Percentiles rank a stretch among this genome's conserved stretches.
Conservation (phyloP, 2,329 filamentous ascomycete genomes). For the Stromatinia cepivora region DNA sequence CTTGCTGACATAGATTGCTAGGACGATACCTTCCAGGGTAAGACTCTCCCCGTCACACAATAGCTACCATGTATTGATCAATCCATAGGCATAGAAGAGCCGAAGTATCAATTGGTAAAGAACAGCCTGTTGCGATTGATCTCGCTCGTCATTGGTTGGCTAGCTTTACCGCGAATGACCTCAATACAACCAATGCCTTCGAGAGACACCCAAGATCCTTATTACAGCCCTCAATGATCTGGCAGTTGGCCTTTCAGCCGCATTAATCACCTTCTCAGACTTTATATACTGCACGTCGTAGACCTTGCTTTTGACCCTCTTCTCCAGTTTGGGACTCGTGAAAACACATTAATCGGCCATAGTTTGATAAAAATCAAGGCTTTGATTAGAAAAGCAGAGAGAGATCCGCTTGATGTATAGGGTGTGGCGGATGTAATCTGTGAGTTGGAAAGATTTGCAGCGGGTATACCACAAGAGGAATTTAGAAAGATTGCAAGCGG, state of each 20-base stretch:
- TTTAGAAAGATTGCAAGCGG: conserved; percentile 82
- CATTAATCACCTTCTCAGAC: conserved; percentile 79
- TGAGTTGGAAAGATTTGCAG: conserved; percentile 72
- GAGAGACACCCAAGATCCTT: conserved; percentile 89
- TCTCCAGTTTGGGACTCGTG: conserved; percentile 85
- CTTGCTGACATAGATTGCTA: conserved; percentile 23
- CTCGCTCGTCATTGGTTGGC: conserved; percentile 59
- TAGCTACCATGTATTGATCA: conserved; percentile 25
- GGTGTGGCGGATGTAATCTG: conserved; percentile 84
- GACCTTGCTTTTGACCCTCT: conserved; percentile 86
- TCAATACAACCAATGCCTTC: conserved; percentile 87
- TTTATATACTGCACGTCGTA: conserved; percentile 86
- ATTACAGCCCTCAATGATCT: conserved; percentile 90
- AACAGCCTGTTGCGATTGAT: conserved; percentile 44
- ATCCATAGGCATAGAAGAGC: conserved; percentile 67
- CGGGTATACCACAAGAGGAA: conserved; percentile 74
- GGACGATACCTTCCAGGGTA: conserved; percentile 83
- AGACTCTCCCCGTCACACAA: conserved; percentile 35
- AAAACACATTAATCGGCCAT: conserved; percentile 78
- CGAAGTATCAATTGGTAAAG: conserved; percentile 63
- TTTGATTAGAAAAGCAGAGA: conserved; percentile 72
- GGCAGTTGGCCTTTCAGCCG: conserved; percentile 83
- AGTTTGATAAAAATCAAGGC: conserved; percentile 83
- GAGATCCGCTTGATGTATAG: conserved; percentile 71
- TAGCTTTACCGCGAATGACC: conserved; percentile 79